phyloP scores from a whole-genome alignment of 2,329 filamentous ascomycete species.

The Microsporum canis region DNA sequence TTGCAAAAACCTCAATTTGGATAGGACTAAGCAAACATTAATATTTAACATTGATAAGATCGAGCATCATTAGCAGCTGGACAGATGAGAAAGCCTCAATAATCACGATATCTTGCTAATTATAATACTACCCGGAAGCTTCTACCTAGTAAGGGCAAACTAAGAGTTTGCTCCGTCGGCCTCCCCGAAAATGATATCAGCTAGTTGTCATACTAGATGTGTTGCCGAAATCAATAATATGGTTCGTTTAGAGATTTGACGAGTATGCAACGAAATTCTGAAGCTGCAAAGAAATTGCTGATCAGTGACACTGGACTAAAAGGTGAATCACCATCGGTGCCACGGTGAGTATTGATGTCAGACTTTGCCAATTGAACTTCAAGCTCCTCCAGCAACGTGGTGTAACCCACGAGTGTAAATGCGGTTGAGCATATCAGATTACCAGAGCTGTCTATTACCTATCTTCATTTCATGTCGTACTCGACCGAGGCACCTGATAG shows the following conservation, averaged over 20 bases:
- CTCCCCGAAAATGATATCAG: too few relatives aligned
- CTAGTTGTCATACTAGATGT: too few relatives aligned
- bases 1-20: not conserved
- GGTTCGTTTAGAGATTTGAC: too few relatives aligned
- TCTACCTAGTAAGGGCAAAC: too few relatives aligned
- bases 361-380: constrained; percentile 36
- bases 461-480: constrained; percentile 25
- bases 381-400: constrained; percentile 32
- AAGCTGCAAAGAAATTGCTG: not conserved
- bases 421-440: constrained; percentile 37
- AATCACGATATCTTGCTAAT: too few relatives aligned
- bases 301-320: not conserved
- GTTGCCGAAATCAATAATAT: too few relatives aligned
- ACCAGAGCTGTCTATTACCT: constrained; percentile 30
- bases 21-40: not conserved
- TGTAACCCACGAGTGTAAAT: constrained; percentile 15
- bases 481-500: not conserved
- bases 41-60: too few relatives aligned
- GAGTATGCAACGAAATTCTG: not conserved
- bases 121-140: too few relatives aligned
- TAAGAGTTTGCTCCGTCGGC: too few relatives aligned
- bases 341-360: constrained; percentile 19
- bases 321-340: not conserved
- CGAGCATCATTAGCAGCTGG: too few relatives aligned
- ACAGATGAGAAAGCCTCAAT: too few relatives aligned